Base-by-base conservation (phyloP, 805 yeast species). In the Candida caryicola region DNA sequence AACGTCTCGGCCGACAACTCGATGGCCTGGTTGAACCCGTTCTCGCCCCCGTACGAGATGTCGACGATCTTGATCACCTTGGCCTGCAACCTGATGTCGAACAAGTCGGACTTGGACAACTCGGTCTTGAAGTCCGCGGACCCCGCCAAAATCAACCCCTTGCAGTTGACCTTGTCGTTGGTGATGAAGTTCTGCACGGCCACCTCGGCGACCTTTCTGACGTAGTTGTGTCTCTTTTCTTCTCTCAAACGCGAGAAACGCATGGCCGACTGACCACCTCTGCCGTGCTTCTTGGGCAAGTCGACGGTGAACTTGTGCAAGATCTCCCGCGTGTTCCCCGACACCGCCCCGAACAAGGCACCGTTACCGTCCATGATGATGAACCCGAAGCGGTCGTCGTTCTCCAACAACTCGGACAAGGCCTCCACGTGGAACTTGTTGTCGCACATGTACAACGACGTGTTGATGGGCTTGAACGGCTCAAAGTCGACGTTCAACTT, bases 311-410 rank as follows among this genome's bases (percentile, higher is more conserved):
- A 93, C 68, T 93, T 93, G 68, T 91, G 96, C 59, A 93, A 74
- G 31, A 93, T 87, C 46, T 93, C 96, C 74, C 99, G 84, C 33
- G 96, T 90, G 71, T 93, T 93, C 64, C 99, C 99, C 31, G 95
- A 81, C 39, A 93, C 80, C 14, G 95, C 77, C 68, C 99, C 99
- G 54, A 93, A 93, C 50, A 93, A 73, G 2, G 96, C 87, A 44
- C 99, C 99, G 64, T 90, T 89, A 87, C 99, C 99, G 69, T 93
- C 99, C 99, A 93, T 93, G 55, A 93, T 84, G 53, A 93, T 95
- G 70, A 93, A 93, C 35, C 99, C 99, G 54, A 91, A 93, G 66
- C 85, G 81, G 63, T 95, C 96, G 66, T 93, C 99, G 49, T 88
- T 81, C 71, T 93, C 97, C 48, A 93, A 74, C 57, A 93, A 76